Base-by-base conservation (phyloP, 208 protist genomes). In the Leishmania guyanensis region DNA sequence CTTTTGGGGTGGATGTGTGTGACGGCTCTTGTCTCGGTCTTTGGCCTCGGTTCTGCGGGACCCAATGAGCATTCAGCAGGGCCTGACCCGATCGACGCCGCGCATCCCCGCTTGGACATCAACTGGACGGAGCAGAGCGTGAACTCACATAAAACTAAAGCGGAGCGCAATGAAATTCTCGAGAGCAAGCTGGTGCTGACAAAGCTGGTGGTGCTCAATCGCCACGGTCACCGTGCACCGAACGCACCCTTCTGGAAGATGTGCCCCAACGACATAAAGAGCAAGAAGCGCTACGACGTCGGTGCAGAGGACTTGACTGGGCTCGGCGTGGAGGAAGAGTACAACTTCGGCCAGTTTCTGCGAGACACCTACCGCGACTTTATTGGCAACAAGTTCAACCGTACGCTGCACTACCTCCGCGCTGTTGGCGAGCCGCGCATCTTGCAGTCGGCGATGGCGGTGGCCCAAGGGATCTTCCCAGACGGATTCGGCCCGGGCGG, bases 351-450 rank as follows among this genome's bases (percentile, higher is more conserved):
- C 0, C 77, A 87, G 62, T 95, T 91, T 78, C 33, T 96, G 29
- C 91, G 88, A 80, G 58, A 86, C 62, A 87, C 50, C 22, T 96
- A 94, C 80, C 50, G 65, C 78, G 78, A 75, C 81, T 93, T 96
- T 75, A 85, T 96, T 58, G 91, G 91, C 5, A 72, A 84, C 43
- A 89, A 88, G 26, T 96, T 95, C 78, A 94, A 96, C 83, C 90
- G 91, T 74, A 91, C 85, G 46, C 73, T 89, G 46, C 93, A 96
- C 81, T 94, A 92, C 83, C 92, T 96, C 79, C 93, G 90, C 60
- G 91, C 93, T 14, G 93, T 96, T 36, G 93, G 93, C n/a, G 93
- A 96, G 84, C 91, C 91, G 26, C 91, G 93, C 68, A 95, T 95
- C 77, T 80, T 96, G 75, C 93, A 96, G 82, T 96, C 93, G 5